Conservation (phyloP, 2,329 filamentous ascomycete genomes). For the Pseudopithomyces maydicus region DNA sequence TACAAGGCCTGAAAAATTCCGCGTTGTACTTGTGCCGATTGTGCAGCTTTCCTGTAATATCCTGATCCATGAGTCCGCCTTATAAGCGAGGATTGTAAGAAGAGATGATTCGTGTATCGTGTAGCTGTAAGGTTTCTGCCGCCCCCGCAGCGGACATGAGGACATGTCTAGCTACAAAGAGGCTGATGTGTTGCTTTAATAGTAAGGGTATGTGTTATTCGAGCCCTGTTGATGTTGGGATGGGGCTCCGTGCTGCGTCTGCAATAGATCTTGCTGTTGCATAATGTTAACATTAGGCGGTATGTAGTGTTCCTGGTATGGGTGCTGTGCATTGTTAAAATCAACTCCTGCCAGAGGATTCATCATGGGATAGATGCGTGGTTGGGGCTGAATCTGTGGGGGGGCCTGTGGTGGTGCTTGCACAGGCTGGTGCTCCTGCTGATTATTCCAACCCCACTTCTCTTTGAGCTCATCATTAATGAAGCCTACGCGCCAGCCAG, state of each 20-base stretch:
- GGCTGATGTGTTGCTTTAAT: neutral
- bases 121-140: neutral
- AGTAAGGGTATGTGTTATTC: conserved; percentile 4
- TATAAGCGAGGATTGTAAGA: too few relatives aligned
- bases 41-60: too few relatives aligned
- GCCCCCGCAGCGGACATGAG: too few relatives aligned
- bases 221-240: conserved; percentile 14
- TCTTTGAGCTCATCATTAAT: conserved; percentile 74
- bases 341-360: conserved; percentile 77
- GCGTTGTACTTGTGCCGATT: too few relatives aligned
- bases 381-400: conserved; percentile 17
- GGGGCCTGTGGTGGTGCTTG: conserved; percentile 28
- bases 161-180: neutral
- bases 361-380: conserved; percentile 51
- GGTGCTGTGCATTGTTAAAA: conserved; percentile 77
- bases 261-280: conserved; percentile 14
- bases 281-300: conserved; percentile 62
- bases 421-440: conserved; percentile 29
- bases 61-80: too few relatives aligned
- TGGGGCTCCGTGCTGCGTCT: neutral
- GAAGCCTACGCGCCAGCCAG: conserved; percentile 77
- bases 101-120: neutral
- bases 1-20: too few relatives aligned
- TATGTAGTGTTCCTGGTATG: conserved; percentile 81
- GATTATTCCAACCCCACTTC: conserved; percentile 75